Evolutionary conservation across 2,329 filamentous ascomycete genomes (phyloP), one percentile per base, ranked within the genome.

Genomic region (Dothiorella sarmentorum): DNA sequence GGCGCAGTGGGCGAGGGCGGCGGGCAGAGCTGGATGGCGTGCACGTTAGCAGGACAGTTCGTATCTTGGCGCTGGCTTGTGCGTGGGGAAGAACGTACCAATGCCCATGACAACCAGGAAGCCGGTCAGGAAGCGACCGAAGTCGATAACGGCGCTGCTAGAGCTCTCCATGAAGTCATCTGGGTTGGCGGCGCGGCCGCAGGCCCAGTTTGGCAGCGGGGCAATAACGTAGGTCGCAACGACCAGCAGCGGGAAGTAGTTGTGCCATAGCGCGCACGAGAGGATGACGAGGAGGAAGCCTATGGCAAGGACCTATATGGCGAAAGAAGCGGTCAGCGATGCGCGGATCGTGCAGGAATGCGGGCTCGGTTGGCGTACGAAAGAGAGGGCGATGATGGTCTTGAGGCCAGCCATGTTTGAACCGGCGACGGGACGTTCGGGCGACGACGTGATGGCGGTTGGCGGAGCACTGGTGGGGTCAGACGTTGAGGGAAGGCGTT

Each of bases 251-350:
- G 94, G 91, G 69, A 94, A 90, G 84, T 96, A 99, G 76, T 91
- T 90, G 73, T 93, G 84, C 84, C 89, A 99, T 66, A 99, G 85
- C 52, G 94, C 94, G 73, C 92, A 96, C 63, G 92, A 97, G 69
- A 99, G 89, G 76, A 99, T 99, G 67, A 97, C 94, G 66, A 99
- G 91, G 69, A 99, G 90, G 80, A 99, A 99, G 68, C 94, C 94
- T 69, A 99, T 94, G 67, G 94, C 94, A 65, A 99, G 91, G 73
- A 99, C 82, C 87, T 89, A 63, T 24, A 13, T 13, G 9, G 15
- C 22, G n/a, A 22, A 15, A 10, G 10, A 7, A 37, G 20, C 6
- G 18, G 47, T 59, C 47, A 59, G 57, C 20, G 22, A 20, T n/a
- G 40, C 17, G 45, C 24, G 49, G 38, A 10, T n/a, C 33, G 26